A percentile compares a stretch with the other conserved stretches of the same genome.
Conservation (phyloP, 805 yeast genomes). For the Pichia deserticola region DNA sequence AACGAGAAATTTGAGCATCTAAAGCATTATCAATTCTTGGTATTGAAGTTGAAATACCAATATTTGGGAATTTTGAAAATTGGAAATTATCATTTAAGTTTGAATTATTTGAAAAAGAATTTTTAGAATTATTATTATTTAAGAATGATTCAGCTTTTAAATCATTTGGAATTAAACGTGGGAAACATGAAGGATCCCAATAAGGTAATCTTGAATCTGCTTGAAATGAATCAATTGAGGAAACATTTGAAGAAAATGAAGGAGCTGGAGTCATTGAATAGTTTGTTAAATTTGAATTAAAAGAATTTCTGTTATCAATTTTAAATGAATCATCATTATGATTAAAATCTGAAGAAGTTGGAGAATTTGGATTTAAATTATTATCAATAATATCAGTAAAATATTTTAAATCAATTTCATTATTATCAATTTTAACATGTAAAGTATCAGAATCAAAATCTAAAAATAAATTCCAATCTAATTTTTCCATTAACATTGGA, state of each 20-base stretch:
- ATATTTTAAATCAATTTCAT: conserved; percentile 5
- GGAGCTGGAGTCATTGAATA: conserved; percentile 33
- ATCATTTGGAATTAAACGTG: conserved; percentile 2
- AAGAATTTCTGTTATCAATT: neutral
- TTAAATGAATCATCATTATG: neutral
- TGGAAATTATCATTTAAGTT: neutral
- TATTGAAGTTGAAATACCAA: conserved; percentile 6
- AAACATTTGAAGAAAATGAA: conserved; percentile 2
- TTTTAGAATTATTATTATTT: neutral
- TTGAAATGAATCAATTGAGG: conserved; percentile 8
- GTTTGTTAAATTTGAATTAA: neutral
- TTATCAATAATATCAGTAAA: conserved; percentile 1
- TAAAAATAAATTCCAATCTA: conserved; percentile 51
- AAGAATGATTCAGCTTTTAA: neutral
- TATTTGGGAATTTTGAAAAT: conserved; percentile 1
- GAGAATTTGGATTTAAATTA: neutral
- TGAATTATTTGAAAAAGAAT: neutral
- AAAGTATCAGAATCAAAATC: conserved; percentile 50
- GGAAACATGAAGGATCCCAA: conserved; percentile 16
- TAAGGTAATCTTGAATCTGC: conserved; percentile 4
- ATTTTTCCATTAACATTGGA: conserved; percentile 49
- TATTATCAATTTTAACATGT: conserved; percentile 9
- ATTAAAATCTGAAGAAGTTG: neutral
- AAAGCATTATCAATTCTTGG: conserved; percentile 21
- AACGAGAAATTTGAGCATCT: conserved; percentile 10